phyloP scores from a whole-genome alignment of 441 rosid genomes.

The Biscutella laevigata region DNA sequence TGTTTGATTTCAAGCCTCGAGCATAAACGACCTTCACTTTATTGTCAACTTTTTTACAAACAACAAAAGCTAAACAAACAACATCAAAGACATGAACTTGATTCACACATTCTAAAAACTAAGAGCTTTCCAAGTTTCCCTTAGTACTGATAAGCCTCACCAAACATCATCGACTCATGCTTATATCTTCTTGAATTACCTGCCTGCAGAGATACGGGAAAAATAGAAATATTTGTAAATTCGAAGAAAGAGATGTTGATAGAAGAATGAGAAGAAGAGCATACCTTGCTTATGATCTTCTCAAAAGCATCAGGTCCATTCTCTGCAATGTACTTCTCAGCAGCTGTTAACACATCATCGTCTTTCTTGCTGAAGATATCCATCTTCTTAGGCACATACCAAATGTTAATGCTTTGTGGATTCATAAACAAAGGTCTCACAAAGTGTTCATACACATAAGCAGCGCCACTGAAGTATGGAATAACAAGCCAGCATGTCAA shows the following conservation, averaged over 20 bases:
- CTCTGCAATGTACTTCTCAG: constrained; percentile 70
- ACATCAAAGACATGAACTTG: constrained; percentile 15
- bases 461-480: constrained; percentile 93
- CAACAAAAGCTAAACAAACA: not conserved
- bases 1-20: not conserved
- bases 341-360: constrained; percentile 73
- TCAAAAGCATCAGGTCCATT: constrained; percentile 77
- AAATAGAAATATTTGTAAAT: not conserved
- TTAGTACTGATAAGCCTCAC: constrained; percentile 19
- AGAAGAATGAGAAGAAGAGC: constrained; percentile 26
- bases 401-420: constrained; percentile 60
- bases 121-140: constrained; percentile 7
- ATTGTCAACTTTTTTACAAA: constrained; percentile 6
- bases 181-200: constrained; percentile 40
- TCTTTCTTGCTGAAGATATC: constrained; percentile 49
- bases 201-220: constrained; percentile 34
- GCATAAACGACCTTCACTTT: not conserved
- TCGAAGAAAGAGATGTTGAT: not conserved
- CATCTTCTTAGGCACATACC: constrained; percentile 74
- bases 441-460: constrained; percentile 80
- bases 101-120: constrained; percentile 15
- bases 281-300: constrained; percentile 60
- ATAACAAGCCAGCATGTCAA: constrained; percentile 91
- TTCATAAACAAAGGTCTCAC: constrained; percentile 70
- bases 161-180: constrained; percentile 12